Evolutionary conservation across 169 alveolate species (phyloP), one percentile per base, ranked within the genome.

Genomic region (Neospora caninum): DNA sequence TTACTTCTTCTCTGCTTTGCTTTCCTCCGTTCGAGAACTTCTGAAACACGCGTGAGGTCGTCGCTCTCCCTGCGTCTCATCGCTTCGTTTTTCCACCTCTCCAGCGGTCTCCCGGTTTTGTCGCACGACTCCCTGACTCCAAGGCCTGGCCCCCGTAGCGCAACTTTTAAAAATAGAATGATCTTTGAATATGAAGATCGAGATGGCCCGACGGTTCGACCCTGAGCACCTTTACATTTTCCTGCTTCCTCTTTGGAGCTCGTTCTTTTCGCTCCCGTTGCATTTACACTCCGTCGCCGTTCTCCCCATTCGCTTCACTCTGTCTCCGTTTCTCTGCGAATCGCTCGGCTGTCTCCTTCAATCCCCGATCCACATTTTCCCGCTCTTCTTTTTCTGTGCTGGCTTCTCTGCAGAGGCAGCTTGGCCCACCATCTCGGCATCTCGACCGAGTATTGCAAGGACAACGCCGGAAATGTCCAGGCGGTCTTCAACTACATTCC

Each of bases 401-500:
- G 34, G 80, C 38, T n/a, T 67, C 67, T 53, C n/a, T n/a, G 27
- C 84, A 88, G 96, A 54, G 93, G 95, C 31, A 53, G 86, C 22
- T 54, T 88, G 36, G n/a, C 95, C 29, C 86, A 41, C 82, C 94
- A 93, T 53, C 89, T 93, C 20, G 96, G 96, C 41, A 95, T 95
- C 39, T 93, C 88, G 80, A 95, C 96, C 43, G 92, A 87, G 36
- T 89, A 92, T 86, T 82, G 73, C 83, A 95, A 92, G 29, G 95
- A 92, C 82, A 80, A 83, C 22, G 89, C 95, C 2, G 96, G 96
- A 78, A 70, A 91, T 45, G 95, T 88, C 41, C 80, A 67, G 38
- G 92, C 94, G 18, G 54, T 53, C 27, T 95, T 95, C 88, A 93
- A 86, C 87, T 95, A 88, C 94, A 84, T 95, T 10, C 96, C 96